Conservation (phyloP, 805 yeast genomes). For the Starmerella scarabaei region DNA sequence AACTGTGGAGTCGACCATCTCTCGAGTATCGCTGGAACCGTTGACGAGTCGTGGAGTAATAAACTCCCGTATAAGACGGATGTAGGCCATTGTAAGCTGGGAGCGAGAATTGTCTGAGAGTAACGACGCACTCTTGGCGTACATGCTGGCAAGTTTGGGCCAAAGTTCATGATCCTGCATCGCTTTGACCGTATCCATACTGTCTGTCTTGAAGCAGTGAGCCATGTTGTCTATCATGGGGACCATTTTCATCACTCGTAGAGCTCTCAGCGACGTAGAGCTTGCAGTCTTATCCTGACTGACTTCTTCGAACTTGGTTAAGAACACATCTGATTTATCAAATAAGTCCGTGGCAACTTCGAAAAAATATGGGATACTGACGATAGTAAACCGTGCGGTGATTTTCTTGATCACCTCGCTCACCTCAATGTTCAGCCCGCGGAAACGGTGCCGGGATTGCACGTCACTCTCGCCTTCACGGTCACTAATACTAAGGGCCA, state of each 20-base stretch:
- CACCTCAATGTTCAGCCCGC: slow-evolving; percentile 7
- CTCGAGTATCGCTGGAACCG: neutral
- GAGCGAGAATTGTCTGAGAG: neutral
- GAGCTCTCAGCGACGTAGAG: too few species aligned
- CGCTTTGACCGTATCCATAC: neutral
- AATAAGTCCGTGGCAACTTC: slow-evolving; percentile 1
- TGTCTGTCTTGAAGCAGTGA: slow-evolving; percentile 1
- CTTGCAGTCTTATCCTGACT: too few species aligned
- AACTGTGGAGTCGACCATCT: slow-evolving; percentile 41
- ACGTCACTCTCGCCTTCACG: neutral
- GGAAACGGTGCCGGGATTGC: neutral
- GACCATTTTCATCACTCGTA: neutral
- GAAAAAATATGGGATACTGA: too few species aligned
- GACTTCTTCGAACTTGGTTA: neutral
- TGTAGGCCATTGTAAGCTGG: neutral
- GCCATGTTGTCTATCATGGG: slow-evolving; percentile 3
- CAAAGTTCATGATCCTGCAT: slow-evolving; percentile 1
- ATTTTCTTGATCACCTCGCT: slow-evolving; percentile 7
- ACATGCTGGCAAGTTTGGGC: slow-evolving; percentile 1
- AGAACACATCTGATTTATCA: neutral
- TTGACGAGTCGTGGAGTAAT: neutral
- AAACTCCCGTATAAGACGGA: slow-evolving; percentile 7
- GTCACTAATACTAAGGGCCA: neutral
- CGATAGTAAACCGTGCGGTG: too few species aligned
- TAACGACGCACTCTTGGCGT: neutral